Conservation (phyloP, 495 filamentous ascomycete genomes). For the Clohesyomyces aquaticus region DNA sequence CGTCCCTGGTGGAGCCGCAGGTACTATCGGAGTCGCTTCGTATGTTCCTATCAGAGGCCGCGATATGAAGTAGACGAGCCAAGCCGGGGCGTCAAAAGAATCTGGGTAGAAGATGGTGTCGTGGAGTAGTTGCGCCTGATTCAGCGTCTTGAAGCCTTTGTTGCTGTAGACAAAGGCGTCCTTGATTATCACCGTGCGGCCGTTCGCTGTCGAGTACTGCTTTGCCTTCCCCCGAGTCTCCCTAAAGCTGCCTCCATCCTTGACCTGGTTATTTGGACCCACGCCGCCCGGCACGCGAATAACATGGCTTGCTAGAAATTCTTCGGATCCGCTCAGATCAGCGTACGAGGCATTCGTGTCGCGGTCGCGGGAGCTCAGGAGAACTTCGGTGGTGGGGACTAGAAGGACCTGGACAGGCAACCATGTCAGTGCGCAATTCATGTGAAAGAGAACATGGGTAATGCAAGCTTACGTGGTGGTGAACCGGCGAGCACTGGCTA, state of each 20-base stretch:
- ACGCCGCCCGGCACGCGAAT: constrained; percentile 73
- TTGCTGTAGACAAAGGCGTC: constrained; percentile 93
- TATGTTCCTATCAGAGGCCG: constrained; percentile 83
- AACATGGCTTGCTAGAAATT: constrained; percentile 97
- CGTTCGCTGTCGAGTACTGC: constrained; percentile 89
- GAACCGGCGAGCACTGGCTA: constrained; percentile 87
- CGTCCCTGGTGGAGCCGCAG: constrained; percentile 39
- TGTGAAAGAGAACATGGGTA: constrained; percentile 1
- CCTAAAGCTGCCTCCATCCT: constrained; percentile 76
- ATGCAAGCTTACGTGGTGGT: constrained; percentile 71
- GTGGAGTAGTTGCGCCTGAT: constrained; percentile 84
- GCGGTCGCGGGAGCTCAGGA: constrained; percentile 85
- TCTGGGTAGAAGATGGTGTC: constrained; percentile 90
- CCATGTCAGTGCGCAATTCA: neutral
- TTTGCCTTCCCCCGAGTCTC: constrained; percentile 92
- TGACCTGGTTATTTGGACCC: constrained; percentile 56
- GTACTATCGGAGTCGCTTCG: constrained; percentile 61
- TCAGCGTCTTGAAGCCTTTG: constrained; percentile 92
- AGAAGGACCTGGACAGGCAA: constrained; percentile 72
- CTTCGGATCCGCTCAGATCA: constrained; percentile 84
- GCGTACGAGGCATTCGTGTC: constrained; percentile 77
- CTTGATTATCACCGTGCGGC: constrained; percentile 90
- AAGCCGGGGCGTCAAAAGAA: constrained; percentile 78
- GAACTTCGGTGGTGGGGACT: constrained; percentile 87
- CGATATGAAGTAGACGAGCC: constrained; percentile 97